These are phyloP conservation scores for Prunus mongolica DNA, from an alignment of 306 rosid genomes.

Conservation along the genomic window DNA sequence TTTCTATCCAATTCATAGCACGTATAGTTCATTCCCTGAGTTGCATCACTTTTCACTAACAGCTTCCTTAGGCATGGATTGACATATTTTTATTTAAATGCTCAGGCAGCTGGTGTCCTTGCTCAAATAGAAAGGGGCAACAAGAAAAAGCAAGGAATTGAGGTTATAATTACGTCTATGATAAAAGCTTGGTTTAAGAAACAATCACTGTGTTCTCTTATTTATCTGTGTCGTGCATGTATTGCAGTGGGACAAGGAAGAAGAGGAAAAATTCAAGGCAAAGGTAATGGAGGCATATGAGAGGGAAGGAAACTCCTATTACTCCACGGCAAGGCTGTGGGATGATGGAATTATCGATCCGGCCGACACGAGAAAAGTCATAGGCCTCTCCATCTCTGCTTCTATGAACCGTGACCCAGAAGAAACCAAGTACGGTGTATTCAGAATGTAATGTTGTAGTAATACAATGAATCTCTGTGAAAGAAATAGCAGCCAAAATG, in stretches of 20 bases:
- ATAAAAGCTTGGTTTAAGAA: background rate
- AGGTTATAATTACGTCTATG: constrained; percentile 39
- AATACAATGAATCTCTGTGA: constrained; percentile 8
- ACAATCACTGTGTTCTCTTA: constrained; percentile 17
- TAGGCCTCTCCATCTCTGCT: constrained; percentile 78
- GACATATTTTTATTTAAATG: constrained; percentile 17
- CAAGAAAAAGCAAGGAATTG: constrained; percentile 88
- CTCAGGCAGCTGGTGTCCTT: constrained; percentile 94
- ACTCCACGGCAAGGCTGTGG: constrained; percentile 94
- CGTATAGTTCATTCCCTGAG: background rate
- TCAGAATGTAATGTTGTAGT: constrained; percentile 58
- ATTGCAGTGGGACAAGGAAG: constrained; percentile 79
- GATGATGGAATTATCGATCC: constrained; percentile 97
- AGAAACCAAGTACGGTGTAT: constrained; percentile 84
- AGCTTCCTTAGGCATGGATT: constrained; percentile 5
- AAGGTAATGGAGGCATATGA: constrained; percentile 80
- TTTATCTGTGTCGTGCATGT: background rate
- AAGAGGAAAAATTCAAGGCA: constrained; percentile 74
- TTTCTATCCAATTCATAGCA: constrained; percentile 2
- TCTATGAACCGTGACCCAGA: constrained; percentile 59
- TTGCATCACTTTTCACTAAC: constrained; percentile 5
- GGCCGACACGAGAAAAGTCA: constrained; percentile 80
- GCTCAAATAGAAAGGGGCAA: constrained; percentile 80
- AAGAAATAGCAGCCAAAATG: constrained; percentile 5
- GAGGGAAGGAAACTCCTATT: constrained; percentile 82